Base-by-base conservation (phyloP, 2,329 filamentous ascomycete genomes). In the Alternaria panax region DNA sequence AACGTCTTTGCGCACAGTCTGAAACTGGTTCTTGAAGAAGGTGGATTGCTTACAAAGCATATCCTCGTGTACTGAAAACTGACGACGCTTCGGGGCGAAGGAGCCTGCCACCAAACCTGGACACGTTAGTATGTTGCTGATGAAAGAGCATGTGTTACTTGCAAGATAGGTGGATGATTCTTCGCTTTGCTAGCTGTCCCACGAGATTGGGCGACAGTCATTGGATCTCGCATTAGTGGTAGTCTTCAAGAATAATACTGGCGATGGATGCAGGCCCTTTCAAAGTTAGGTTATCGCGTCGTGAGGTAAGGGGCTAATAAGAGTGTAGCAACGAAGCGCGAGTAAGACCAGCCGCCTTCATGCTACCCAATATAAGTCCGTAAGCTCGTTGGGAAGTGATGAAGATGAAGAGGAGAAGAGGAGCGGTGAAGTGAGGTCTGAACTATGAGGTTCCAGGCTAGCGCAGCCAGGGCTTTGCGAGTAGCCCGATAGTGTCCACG, bases 271-370 rank as follows among this genome's bases (percentile, higher is more conserved):
- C 14, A 16, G 5, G 6, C 1, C 5, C 1, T 6, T 7, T 5
- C 1, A 14, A 1, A 34, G 12, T 14, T 6, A 2, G 2, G 5
- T 7, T 14, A 11, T 12, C 12, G 28, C 28, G 2, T 30, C 9
- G 28, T 30, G 1, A 30, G 28, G 1, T 30, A 30, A 28, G 28
- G 28, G 28, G 0, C 9, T 30, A 11, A 0, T 0, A 12, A 4
- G 28, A 30, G 28, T 30, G 28, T 30, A 30, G 28, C 12, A 1
- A 4, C 2, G 28, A 30, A 30, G 28, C 28, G 9, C 9, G 28
- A 30, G 9, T 30, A 1, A 30, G 2, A 30, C 28, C 1, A 30
- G 28, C 28, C 28, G 1, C 28, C 0, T 30, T 30, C 0, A 11
- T 11, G 28, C 28, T 3, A 11, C 2, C 28, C 9, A 30, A 30